phyloP scores from a whole-genome alignment of 805 yeast species.

The Candida pseudofarinosa region DNA sequence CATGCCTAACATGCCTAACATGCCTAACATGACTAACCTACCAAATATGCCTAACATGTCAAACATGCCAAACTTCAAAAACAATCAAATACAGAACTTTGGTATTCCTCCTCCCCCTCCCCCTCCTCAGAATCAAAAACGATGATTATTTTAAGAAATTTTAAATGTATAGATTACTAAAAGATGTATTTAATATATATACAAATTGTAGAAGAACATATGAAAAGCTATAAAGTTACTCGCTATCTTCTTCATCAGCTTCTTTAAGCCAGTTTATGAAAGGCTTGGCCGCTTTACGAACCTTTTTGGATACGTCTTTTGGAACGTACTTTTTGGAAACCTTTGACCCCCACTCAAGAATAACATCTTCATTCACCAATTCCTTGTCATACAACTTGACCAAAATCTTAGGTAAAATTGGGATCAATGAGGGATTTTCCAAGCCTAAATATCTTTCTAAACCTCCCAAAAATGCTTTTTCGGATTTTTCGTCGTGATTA shows the following conservation, averaged over 20 bases:
- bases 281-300: constrained; percentile 93
- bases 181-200: not conserved
- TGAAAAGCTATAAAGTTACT: constrained; percentile 24
- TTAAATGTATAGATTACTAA: not conserved
- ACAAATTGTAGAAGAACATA: constrained; percentile 1
- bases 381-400: constrained; percentile 81
- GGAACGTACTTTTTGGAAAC: constrained; percentile 91
- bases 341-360: constrained; percentile 81
- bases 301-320: constrained; percentile 87
- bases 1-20: constrained; percentile 18
- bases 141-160: not conserved
- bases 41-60: constrained; percentile 22
- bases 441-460: constrained; percentile 89
- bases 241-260: constrained; percentile 81
- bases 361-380: constrained; percentile 76
- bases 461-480: constrained; percentile 91
- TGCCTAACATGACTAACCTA: constrained; percentile 20
- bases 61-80: constrained; percentile 10
- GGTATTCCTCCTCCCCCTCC: constrained; percentile 14
- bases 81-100: constrained; percentile 5
- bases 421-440: constrained; percentile 65
- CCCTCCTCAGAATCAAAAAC: constrained; percentile 11
- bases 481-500: constrained; percentile 57
- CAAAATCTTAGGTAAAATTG: constrained; percentile 75
- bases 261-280: constrained; percentile 92